Conservation (phyloP, 2,329 filamentous ascomycete species). For the Aspergillus proliferans region DNA sequence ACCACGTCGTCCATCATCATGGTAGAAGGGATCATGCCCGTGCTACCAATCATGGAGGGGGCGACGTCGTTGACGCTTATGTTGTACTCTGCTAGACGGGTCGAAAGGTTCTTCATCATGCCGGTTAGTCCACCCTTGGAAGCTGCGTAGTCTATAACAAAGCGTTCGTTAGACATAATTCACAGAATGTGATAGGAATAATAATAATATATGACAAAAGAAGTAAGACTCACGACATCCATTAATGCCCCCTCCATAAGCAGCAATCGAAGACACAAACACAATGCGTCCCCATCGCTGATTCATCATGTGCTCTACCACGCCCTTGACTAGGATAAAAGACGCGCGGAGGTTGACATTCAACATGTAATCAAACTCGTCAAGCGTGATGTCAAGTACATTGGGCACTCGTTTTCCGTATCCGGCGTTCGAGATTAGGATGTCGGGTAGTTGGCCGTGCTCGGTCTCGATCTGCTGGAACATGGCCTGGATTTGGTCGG, state of each 20-base stretch:
- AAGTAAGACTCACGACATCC: conserved; percentile 43
- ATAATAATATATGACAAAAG: no score
- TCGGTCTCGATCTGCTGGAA: conserved; percentile 49
- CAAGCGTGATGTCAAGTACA: conserved; percentile 54
- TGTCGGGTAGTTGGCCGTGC: conserved; percentile 54
- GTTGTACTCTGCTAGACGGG: conserved; percentile 53
- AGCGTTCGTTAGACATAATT: no score
- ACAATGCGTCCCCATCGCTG: conserved; percentile 59
- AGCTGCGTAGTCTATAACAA: conserved; percentile 44
- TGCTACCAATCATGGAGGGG: conserved; percentile 62
- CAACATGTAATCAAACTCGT: conserved; percentile 59
- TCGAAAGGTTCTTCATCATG: conserved; percentile 60
- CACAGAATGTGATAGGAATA: neutral
- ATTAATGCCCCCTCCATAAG: conserved; percentile 58
- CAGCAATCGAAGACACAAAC: conserved; percentile 59
- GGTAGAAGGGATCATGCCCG: conserved; percentile 56
- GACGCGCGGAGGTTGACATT: conserved; percentile 57
- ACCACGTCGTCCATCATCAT: conserved; percentile 55
- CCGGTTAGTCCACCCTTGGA: conserved; percentile 58
- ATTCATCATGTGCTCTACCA: conserved; percentile 55
- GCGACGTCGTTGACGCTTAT: conserved; percentile 65
- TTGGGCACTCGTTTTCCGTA: conserved; percentile 55
- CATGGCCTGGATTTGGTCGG: conserved; percentile 49
- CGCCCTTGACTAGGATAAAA: conserved; percentile 56
- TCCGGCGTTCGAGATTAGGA: conserved; percentile 62